phyloP scores from a whole-genome alignment of 345 rosid genomes.

The Populus ilicifolia region DNA sequence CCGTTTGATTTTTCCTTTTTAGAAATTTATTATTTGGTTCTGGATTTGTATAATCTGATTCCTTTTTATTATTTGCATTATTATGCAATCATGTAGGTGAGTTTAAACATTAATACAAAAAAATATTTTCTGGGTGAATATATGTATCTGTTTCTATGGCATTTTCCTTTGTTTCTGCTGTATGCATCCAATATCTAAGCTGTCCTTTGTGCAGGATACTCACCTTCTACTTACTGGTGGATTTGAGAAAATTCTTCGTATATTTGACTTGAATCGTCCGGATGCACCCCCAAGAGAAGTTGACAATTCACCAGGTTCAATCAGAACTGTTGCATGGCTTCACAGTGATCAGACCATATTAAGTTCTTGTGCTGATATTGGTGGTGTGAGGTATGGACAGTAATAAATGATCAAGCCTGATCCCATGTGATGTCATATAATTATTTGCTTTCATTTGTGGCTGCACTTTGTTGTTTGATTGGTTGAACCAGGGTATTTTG shows the following conservation, averaged over 20 bases:
- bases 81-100: not conserved
- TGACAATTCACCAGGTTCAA: constrained; percentile 79
- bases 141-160: not conserved
- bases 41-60: not conserved
- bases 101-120: not conserved
- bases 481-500: not conserved
- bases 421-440: not conserved
- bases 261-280: constrained; percentile 78
- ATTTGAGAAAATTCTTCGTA: constrained; percentile 78
- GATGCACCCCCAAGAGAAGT: constrained; percentile 91
- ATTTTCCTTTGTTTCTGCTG: not conserved
- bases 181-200: not conserved
- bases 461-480: not conserved
- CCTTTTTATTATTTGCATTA: not conserved
- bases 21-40: not conserved
- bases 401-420: not conserved
- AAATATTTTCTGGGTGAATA: not conserved
- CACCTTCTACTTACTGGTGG: constrained; percentile 90
- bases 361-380: constrained; percentile 82
- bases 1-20: not conserved
- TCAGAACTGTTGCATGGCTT: constrained; percentile 90
- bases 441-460: not conserved
- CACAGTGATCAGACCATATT: constrained; percentile 92
- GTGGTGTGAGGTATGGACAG: constrained; percentile 75
- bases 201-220: constrained; percentile 54